A percentile compares a stretch with the other conserved stretches of the same genome.
Conservation (phyloP, 176 grass and related monocot genomes). For the Paspalum notatum region DNA sequence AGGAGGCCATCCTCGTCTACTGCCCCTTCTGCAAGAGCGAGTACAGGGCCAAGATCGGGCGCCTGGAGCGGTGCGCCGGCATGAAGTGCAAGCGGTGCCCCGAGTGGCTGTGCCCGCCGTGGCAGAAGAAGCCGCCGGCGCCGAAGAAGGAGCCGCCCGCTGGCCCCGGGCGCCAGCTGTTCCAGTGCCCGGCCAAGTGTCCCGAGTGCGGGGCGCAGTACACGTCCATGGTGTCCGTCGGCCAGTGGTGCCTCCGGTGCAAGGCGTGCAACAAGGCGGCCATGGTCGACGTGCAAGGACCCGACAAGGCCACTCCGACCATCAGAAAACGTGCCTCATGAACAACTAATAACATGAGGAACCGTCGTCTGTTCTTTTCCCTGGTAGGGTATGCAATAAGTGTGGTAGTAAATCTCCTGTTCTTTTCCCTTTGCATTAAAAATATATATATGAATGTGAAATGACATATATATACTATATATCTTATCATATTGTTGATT, state of each 20-base stretch:
- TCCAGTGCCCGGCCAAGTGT: conserved; percentile 18
- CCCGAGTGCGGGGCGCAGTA: background rate
- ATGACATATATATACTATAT: background rate
- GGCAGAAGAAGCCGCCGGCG: conserved; percentile 18
- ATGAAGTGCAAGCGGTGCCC: conserved; percentile 10
- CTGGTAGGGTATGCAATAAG: no score
- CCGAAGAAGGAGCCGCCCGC: conserved; percentile 12
- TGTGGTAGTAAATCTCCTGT: background rate
- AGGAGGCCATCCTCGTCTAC: background rate
- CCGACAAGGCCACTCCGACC: background rate
- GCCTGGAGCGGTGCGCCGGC: background rate
- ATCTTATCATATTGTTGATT: background rate
- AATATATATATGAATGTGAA: background rate
- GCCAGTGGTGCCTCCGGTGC: conserved; percentile 16
- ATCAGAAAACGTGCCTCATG: background rate
- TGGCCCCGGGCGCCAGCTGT: background rate
- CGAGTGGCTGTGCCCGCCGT: background rate
- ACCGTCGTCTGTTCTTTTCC: no score
- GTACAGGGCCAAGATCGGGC: background rate
- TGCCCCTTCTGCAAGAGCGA: conserved; percentile 21
- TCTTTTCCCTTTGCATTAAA: background rate
- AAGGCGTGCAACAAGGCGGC: conserved; percentile 7
- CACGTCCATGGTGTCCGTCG: conserved; percentile 10
- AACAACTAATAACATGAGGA: no score
- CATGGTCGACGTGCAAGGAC: conserved; percentile 28